phyloP scores from a whole-genome alignment of 2,329 filamentous ascomycete genomes.

The Botrytis sinoallii region DNA sequence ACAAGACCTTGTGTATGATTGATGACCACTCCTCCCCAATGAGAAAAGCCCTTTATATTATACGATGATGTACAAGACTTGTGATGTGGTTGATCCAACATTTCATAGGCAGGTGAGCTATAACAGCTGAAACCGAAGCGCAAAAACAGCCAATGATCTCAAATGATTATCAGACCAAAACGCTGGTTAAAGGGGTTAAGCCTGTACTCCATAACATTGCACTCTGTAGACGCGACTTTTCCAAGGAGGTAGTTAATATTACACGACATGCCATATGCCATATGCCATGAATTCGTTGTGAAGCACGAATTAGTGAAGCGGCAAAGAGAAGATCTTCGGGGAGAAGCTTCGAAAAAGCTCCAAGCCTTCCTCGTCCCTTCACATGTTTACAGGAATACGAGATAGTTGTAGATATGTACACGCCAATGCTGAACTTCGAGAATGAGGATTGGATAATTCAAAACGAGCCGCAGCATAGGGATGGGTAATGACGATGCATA shows the following conservation, averaged over 20 bases:
- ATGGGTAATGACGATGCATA: neutral
- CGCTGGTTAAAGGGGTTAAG: neutral
- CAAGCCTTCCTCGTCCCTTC: neutral
- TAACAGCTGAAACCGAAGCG: slow-evolving; percentile 12
- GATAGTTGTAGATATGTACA: neutral
- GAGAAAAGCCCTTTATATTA: neutral
- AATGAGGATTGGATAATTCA: neutral
- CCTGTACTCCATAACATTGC: neutral
- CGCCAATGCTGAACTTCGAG: neutral
- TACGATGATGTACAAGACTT: neutral
- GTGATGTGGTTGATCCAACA: slow-evolving; percentile 8
- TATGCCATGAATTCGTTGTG: neutral
- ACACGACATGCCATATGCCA: neutral
- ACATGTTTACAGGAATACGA: neutral
- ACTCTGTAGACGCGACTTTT: neutral
- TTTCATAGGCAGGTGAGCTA: slow-evolving; percentile 5
- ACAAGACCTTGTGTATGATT: neutral
- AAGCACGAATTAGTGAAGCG: neutral
- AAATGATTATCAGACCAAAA: neutral
- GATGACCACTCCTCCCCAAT: neutral
- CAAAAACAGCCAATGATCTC: slow-evolving; percentile 5
- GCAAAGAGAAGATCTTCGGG: neutral
- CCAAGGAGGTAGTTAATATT: neutral
- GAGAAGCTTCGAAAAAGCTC: neutral
- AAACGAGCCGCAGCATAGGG: neutral